Conservation (phyloP, 345 rosid genomes). For the Arabidopsis arenosa region DNA sequence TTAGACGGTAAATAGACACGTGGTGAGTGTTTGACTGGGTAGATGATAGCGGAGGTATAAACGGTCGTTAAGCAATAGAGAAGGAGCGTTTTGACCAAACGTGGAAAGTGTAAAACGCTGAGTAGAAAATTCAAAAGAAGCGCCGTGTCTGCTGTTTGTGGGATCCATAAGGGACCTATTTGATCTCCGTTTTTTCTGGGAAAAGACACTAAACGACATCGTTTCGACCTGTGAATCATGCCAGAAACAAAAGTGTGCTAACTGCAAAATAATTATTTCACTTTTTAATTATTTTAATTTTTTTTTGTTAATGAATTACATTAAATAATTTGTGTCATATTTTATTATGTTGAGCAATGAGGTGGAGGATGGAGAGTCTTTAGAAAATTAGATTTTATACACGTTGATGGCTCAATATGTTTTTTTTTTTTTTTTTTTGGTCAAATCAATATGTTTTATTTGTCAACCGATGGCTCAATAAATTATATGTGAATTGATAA, state of each 20-base stretch:
- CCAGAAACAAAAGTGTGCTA: conserved; percentile 25
- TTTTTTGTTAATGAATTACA: no score
- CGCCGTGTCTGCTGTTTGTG: conserved; percentile 42
- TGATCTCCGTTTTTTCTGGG: conserved; percentile 43
- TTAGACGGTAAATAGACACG: conserved; percentile 36
- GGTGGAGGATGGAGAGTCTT: conserved; percentile 29
- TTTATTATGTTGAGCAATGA: conserved; percentile 21
- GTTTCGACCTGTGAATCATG: conserved; percentile 27
- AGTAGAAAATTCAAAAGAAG: conserved; percentile 44
- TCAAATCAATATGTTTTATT: not conserved
- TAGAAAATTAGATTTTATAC: conserved; percentile 14
- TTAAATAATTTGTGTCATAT: conserved; percentile 18
- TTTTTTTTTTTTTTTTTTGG: no score
- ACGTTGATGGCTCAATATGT: conserved; percentile 6
- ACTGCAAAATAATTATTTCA: conserved; percentile 15
- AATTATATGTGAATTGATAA: conserved; percentile 12
- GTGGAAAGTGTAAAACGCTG: conserved; percentile 30
- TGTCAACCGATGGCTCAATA: conserved; percentile 6
- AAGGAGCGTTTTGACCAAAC: conserved; percentile 41
- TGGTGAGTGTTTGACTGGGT: conserved; percentile 42
- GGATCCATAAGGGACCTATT: conserved; percentile 36
- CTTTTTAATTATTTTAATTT: not conserved
- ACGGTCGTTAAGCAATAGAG: conserved; percentile 31
- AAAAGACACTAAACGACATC: conserved; percentile 17
- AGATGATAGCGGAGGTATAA: conserved; percentile 20